Percentiles rank a stretch among this genome's conserved stretches.
Conservation (phyloP, 768 basidiomycete genomes). For the Phlegmacium glaucopus region DNA sequence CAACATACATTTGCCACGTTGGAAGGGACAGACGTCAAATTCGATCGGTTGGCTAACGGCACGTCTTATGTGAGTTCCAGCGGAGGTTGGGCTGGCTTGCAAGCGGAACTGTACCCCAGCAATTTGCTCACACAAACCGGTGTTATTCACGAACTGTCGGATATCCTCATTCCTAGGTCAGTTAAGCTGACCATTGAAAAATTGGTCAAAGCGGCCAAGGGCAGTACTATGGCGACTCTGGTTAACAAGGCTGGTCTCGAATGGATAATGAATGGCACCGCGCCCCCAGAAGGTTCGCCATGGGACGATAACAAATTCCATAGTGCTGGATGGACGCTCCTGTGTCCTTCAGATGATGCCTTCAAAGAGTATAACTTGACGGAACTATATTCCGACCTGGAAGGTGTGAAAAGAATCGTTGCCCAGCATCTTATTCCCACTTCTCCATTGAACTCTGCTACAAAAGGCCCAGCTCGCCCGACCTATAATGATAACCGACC, state of each 20-base stretch:
- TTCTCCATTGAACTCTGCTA: slow-evolving; percentile 17
- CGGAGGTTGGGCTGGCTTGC: slow-evolving; percentile 78
- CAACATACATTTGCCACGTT: slow-evolving; percentile 75
- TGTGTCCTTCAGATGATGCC: slow-evolving; percentile 90
- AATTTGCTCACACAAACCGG: slow-evolving; percentile 86
- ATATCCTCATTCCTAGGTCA: slow-evolving; percentile 82
- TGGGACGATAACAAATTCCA: slow-evolving; percentile 54
- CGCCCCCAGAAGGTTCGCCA: slow-evolving; percentile 65
- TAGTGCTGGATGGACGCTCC: slow-evolving; percentile 74
- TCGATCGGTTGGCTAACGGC: slow-evolving; percentile 54
- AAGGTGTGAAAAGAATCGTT: slow-evolving; percentile 56
- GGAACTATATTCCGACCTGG: slow-evolving; percentile 53
- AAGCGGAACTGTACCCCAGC: slow-evolving; percentile 49
- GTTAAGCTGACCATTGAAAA: slow-evolving; percentile 88
- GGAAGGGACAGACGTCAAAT: slow-evolving; percentile 78
- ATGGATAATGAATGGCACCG: slow-evolving; percentile 87
- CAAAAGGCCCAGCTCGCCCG: slow-evolving; percentile 22
- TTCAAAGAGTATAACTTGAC: slow-evolving; percentile 89
- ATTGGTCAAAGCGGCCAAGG: slow-evolving; percentile 84
- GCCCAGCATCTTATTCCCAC: slow-evolving; percentile 74
- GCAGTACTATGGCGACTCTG: slow-evolving; percentile 83
- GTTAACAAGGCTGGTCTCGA: slow-evolving; percentile 82
- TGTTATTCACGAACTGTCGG: slow-evolving; percentile 85
- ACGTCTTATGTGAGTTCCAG: slow-evolving; percentile 58
- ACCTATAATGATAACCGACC: slow-evolving; percentile 68